Base-by-base conservation (phyloP, 495 filamentous ascomycete genomes). In the Terfezia boudieri region DNA sequence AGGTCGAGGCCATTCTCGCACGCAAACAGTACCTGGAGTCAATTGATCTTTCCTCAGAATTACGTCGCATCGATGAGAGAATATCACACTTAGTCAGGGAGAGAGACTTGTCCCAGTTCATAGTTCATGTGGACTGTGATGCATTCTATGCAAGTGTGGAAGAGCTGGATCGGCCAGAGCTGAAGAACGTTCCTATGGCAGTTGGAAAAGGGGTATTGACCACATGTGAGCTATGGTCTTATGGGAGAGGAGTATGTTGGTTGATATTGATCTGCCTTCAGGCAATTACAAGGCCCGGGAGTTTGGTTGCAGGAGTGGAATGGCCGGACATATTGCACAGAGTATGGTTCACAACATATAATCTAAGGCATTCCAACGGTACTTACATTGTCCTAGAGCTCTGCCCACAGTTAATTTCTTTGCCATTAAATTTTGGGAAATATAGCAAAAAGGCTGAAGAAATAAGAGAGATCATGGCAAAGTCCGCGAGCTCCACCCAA, bases 61-160 rank as follows among this genome's bases (percentile, higher is more conserved):
- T 80, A 35, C 79, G 83, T 32, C 75, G 74, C 38, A 86, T 85
- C 11, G 87, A 96, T 65, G 84, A 84, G 53, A 79, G 83, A 57
- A 59, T 65, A 41, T 57, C 16, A 43, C 46, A 88, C 58, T 72
- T 95, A 10, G 90, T 96, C 59, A 59, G 74, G 1, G 41, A 46
- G 4, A 76, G 90, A 8, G 89, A 96, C 62, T 70, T 96, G n/a
- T 71, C 72, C 4, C 90, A 95, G 64, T 70, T 76, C 50, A 76
- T 96, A 26, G 80, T 95, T 0, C 90, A 99, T 65, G 73, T 99
- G 36, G 90, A 99, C 67, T 99, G 90, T 66, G 90, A 99, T 70
- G 90, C 92, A 17, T 99, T 99, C 70, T 99, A 88, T 62, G 90
- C 90, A 0, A 84, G 88, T 0, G 92, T 96, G 8, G 90, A 96